Conservation (phyloP, 805 yeast genomes). For the Starmera dryadoides region DNA sequence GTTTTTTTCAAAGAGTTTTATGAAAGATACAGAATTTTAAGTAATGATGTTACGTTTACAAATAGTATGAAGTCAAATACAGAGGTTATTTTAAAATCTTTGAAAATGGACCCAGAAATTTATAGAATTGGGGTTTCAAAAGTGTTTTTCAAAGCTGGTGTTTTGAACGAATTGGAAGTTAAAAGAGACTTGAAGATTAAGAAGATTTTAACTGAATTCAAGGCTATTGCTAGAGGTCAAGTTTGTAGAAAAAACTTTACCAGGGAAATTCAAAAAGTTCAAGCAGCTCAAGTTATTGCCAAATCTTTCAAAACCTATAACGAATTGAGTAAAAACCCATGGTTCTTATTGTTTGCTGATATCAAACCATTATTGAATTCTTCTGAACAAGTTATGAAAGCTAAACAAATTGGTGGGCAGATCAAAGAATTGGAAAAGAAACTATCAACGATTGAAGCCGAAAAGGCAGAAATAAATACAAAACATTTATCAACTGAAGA, state of each 20-base stretch:
- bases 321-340: constrained; percentile 48
- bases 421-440: constrained; percentile 43
- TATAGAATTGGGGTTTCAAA: constrained; percentile 91
- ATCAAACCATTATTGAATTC: constrained; percentile 72
- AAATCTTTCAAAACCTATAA: constrained; percentile 50
- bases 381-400: constrained; percentile 50
- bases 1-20: constrained; percentile 77
- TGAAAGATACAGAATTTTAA: constrained; percentile 65
- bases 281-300: constrained; percentile 65
- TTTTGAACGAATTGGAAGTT: constrained; percentile 82
- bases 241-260: constrained; percentile 42
- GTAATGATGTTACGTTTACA: constrained; percentile 35
- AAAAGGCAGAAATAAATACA: constrained; percentile 21
- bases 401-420: constrained; percentile 50
- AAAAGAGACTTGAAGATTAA: constrained; percentile 61
- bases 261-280: constrained; percentile 46
- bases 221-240: constrained; percentile 61
- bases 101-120: constrained; percentile 64
- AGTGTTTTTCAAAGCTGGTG: constrained; percentile 93
- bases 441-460: constrained; percentile 28
- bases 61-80: constrained; percentile 57
- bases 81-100: constrained; percentile 55
- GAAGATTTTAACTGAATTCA: constrained; percentile 49
- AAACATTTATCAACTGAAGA: constrained; percentile 20
- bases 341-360: constrained; percentile 70